These are phyloP conservation scores for Torulaspora maleeae DNA, from an alignment of 805 yeast genomes.

Conservation along the genomic window DNA sequence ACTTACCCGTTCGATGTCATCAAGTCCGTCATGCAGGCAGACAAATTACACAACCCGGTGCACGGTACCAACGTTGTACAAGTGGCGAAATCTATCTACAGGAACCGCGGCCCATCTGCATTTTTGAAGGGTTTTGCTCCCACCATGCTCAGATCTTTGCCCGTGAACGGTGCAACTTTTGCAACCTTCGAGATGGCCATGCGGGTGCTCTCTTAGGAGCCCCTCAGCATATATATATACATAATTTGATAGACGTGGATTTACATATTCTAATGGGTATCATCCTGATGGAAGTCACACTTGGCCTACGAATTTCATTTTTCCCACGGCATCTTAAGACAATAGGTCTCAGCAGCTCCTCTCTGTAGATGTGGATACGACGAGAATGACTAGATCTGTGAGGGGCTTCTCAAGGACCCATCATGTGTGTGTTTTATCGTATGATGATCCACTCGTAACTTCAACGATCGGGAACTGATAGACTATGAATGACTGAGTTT, in stretches of 20 bases:
- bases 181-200: constrained; percentile 88
- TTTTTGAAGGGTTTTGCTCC: constrained; percentile 90
- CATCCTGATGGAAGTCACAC: not conserved
- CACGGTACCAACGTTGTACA: constrained; percentile 50
- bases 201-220: constrained; percentile 51
- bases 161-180: constrained; percentile 96
- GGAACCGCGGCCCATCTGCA: constrained; percentile 61
- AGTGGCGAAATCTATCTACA: constrained; percentile 51
- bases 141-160: constrained; percentile 92
- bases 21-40: constrained; percentile 76
- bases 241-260: not conserved
- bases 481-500: not conserved
- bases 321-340: no score
- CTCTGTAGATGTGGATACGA: no score
- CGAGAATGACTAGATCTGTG: no score
- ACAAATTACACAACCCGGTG: constrained; percentile 43
- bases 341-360: no score
- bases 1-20: constrained; percentile 87
- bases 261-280: not conserved
- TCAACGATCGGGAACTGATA: not conserved
- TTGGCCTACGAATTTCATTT: no score
- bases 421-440: not conserved
- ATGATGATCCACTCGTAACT: not conserved
- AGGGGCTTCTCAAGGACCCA: no score
- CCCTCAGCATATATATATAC: not conserved